Percentiles rank a stretch among this genome's conserved stretches.
Conservation (phyloP, 345 rosid species). For the Arabis hirsuta region DNA sequence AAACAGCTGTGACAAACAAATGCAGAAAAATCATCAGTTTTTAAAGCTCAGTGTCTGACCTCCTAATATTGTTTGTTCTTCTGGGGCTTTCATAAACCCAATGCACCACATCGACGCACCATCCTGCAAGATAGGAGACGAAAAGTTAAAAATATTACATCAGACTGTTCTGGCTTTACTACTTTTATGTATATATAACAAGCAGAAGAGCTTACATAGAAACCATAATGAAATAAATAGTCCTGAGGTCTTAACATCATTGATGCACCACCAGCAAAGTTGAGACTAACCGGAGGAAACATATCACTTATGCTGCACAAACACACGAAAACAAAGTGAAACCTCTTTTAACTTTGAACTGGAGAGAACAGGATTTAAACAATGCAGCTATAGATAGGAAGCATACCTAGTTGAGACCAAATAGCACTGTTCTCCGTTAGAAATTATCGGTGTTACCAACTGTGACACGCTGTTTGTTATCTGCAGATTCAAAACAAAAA, state of each 20-base stretch:
- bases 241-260: conserved; percentile 85
- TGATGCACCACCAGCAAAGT: conserved; percentile 86
- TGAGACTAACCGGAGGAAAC: conserved; percentile 83
- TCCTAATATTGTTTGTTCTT: conserved; percentile 79
- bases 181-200: conserved; percentile 2
- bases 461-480: conserved; percentile 64
- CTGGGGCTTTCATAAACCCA: conserved; percentile 69
- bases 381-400: conserved; percentile 10
- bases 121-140: conserved; percentile 52
- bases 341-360: background rate
- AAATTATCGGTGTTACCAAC: conserved; percentile 61
- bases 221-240: conserved; percentile 75
- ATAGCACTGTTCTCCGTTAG: conserved; percentile 83
- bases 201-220: conserved; percentile 57
- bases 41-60: conserved; percentile 51
- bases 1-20: background rate
- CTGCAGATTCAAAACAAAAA: conserved; percentile 46
- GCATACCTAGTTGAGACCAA: conserved; percentile 71
- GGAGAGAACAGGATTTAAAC: conserved; percentile 26
- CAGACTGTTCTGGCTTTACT: background rate
- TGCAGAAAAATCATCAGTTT: background rate
- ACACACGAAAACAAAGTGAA: conserved; percentile 13
- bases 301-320: conserved; percentile 59
- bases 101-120: conserved; percentile 89
- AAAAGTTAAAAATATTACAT: background rate